Percentiles rank a stretch among this genome's conserved stretches.
Conservation (phyloP, 305 asterid genomes). For the Rubia peregrina region DNA sequence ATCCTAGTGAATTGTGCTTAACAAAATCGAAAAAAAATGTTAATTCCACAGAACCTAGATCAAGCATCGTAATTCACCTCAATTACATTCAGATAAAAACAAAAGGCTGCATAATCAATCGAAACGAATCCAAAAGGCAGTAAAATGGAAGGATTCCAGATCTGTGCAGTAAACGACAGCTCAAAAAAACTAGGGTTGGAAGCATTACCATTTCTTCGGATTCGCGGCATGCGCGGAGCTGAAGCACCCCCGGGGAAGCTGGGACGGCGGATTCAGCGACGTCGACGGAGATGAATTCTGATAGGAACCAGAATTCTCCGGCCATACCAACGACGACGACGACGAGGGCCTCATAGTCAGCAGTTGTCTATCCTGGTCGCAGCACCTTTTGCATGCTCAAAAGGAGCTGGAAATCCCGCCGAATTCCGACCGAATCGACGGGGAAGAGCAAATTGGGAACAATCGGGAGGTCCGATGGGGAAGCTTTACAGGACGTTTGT, state of each 20-base stretch:
- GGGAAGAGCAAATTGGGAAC: slow-evolving; percentile 27
- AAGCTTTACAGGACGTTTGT: background rate
- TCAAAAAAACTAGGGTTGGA: slow-evolving; percentile 21
- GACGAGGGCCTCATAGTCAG: slow-evolving; percentile 40
- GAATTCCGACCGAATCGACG: slow-evolving; percentile 19
- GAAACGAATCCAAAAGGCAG: background rate
- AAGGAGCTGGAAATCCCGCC: slow-evolving; percentile 23
- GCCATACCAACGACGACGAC: slow-evolving; percentile 37
- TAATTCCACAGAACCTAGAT: slow-evolving; percentile 20
- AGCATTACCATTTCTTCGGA: slow-evolving; percentile 34
- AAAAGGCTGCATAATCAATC: slow-evolving; percentile 20
- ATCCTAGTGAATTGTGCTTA: slow-evolving; percentile 5
- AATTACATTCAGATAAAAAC: slow-evolving; percentile 17
- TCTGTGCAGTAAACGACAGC: slow-evolving; percentile 11
- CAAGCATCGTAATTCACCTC: slow-evolving; percentile 22
- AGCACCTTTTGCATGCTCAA: slow-evolving; percentile 21
- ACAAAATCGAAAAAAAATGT: background rate
- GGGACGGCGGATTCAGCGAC: slow-evolving; percentile 31
- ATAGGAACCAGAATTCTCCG: slow-evolving; percentile 35
- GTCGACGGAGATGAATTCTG: slow-evolving; percentile 25
- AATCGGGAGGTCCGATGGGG: slow-evolving; percentile 10
- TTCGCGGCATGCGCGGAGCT: slow-evolving; percentile 20
- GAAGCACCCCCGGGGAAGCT: slow-evolving; percentile 20
- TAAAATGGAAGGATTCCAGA: slow-evolving; percentile 22
- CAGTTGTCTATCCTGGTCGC: slow-evolving; percentile 14